Evolutionary conservation across 1,139 yeast genomes (phyloP).

Genomic region (Neolecta irregularis): DNA sequence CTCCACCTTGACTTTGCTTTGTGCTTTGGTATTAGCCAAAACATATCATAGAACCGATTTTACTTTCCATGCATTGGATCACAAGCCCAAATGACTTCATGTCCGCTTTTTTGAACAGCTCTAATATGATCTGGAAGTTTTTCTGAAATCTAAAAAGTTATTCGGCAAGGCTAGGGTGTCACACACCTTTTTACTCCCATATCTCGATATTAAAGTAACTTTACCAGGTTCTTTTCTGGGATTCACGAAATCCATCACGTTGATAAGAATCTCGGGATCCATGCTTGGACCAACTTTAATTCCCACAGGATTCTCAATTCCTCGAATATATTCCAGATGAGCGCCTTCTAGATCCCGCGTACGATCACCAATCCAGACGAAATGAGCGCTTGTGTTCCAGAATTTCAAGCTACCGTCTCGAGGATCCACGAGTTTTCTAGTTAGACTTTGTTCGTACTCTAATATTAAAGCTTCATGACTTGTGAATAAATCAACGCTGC

Average conservation of each 20-base stretch:
- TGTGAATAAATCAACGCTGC: constrained; percentile 28
- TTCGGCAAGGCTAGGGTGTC: neutral
- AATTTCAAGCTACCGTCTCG: constrained; percentile 19
- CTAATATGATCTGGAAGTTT: constrained; percentile 28
- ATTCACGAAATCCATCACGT: constrained; percentile 28
- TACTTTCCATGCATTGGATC: constrained; percentile 22
- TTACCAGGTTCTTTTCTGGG: constrained; percentile 28
- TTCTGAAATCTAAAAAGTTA: constrained; percentile 17
- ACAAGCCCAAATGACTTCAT: constrained; percentile 25
- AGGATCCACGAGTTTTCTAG: constrained; percentile 23
- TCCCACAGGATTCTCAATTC: constrained; percentile 29
- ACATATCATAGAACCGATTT: constrained; percentile 30
- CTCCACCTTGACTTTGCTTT: constrained; percentile 28
- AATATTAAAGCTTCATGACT: constrained; percentile 29
- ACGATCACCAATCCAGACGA: constrained; percentile 33
- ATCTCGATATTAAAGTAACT: constrained; percentile 30
- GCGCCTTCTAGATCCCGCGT: constrained; percentile 32
- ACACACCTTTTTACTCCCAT: constrained; percentile 25
- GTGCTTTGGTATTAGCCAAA: constrained; percentile 18
- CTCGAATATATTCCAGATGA: constrained; percentile 33
- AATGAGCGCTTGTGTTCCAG: constrained; percentile 32
- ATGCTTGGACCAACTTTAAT: constrained; percentile 32
- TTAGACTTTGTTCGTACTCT: constrained; percentile 30
- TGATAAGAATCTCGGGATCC: constrained; percentile 26
- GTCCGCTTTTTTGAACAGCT: constrained; percentile 28